Evolutionary conservation across 2,329 filamentous ascomycete species (phyloP).

Genomic region (Fusarium sp.): DNA sequence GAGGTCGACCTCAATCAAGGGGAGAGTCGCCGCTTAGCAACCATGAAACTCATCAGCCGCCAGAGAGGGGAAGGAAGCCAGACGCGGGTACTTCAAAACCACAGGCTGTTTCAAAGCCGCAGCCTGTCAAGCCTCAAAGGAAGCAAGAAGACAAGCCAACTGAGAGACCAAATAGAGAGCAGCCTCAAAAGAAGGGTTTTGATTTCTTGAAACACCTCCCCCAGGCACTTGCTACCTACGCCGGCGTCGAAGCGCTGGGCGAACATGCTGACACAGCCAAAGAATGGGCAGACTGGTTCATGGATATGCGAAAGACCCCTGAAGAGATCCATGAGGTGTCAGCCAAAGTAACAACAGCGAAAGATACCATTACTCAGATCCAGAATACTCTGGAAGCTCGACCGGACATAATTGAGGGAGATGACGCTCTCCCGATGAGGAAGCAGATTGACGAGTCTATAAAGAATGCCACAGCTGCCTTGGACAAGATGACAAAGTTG

Average conservation of each 20-base stretch:
- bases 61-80: slow-evolving; percentile 1
- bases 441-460: slow-evolving; percentile 51
- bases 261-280: slow-evolving; percentile 52
- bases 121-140: not conserved
- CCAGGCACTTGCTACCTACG: slow-evolving; percentile 46
- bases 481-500: slow-evolving; percentile 50
- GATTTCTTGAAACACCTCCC: slow-evolving; percentile 46
- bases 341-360: slow-evolving; percentile 47
- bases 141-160: not conserved
- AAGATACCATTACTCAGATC: slow-evolving; percentile 52
- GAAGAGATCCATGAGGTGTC: slow-evolving; percentile 50
- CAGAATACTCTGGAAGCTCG: slow-evolving; percentile 47
- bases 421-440: slow-evolving; percentile 46
- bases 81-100: not conserved
- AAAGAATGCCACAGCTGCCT: slow-evolving; percentile 43
- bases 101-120: not conserved
- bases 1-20: slow-evolving; percentile 31
- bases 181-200: slow-evolving; percentile 4
- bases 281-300: slow-evolving; percentile 54
- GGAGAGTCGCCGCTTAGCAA: slow-evolving; percentile 12
- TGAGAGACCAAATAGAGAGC: not conserved
- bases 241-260: slow-evolving; percentile 45
- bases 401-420: slow-evolving; percentile 51
- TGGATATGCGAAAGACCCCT: slow-evolving; percentile 50
- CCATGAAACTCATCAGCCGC: not conserved